These are phyloP conservation scores for Aspergillus steynii DNA, from an alignment of 495 filamentous ascomycete genomes.

Conservation along the genomic window DNA sequence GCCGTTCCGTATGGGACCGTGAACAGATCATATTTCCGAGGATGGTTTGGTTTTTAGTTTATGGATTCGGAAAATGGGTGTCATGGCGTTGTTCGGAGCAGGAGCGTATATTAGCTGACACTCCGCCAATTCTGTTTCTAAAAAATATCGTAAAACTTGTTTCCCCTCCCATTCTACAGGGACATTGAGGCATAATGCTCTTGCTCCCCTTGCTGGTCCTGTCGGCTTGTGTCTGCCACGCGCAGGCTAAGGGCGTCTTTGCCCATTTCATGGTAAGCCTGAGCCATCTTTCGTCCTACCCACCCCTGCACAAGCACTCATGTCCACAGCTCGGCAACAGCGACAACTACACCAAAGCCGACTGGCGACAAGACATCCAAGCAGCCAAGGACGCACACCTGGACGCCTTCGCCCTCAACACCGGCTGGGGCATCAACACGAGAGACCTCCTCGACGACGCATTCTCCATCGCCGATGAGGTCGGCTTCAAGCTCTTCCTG, in stretches of 20 bases:
- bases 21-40: not conserved
- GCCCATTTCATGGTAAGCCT: constrained; percentile 37
- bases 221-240: constrained; percentile 26
- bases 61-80: not conserved
- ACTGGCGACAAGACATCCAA: constrained; percentile 62
- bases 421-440: constrained; percentile 52
- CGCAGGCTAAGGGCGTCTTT: constrained; percentile 33
- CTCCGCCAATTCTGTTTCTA: not conserved
- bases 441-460: constrained; percentile 48
- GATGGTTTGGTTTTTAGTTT: not conserved
- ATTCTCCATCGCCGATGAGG: constrained; percentile 54
- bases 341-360: constrained; percentile 27
- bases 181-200: constrained; percentile 3
- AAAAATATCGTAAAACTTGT: not conserved
- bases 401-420: constrained; percentile 74
- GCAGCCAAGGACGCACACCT: constrained; percentile 61
- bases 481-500: constrained; percentile 64
- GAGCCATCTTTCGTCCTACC: not conserved
- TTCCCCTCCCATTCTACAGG: not conserved
- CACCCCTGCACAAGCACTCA: not conserved
- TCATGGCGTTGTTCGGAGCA: not conserved
- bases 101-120: not conserved
- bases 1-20: not conserved
- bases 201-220: not conserved
- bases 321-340: constrained; percentile 26